phyloP scores from a whole-genome alignment of 2,329 filamentous ascomycete species.

The Sporothrix pseudoabietina region DNA sequence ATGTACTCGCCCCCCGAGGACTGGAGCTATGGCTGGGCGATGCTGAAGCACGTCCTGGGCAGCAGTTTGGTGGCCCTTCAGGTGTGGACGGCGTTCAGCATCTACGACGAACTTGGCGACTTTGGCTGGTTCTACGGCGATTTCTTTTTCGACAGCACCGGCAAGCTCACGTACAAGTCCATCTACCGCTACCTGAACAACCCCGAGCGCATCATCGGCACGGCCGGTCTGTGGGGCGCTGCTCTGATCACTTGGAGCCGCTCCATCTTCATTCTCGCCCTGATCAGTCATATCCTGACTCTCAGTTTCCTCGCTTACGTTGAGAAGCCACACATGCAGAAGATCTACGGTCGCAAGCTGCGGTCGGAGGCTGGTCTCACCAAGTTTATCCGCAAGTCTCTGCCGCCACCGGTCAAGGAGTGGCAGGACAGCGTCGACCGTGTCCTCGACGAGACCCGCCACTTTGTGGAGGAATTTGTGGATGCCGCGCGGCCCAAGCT shows the following conservation, averaged over 20 bases:
- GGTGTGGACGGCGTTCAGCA: constrained; percentile 87
- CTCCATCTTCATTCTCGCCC: constrained; percentile 81
- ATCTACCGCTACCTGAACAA: constrained; percentile 99
- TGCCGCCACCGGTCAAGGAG: constrained; percentile 80
- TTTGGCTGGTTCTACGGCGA: constrained; percentile 99
- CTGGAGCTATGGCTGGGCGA: constrained; percentile 82
- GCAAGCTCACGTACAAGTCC: constrained; percentile 90
- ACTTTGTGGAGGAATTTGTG: constrained; percentile 88
- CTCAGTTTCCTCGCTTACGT: constrained; percentile 89
- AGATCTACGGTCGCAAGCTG: constrained; percentile 84
- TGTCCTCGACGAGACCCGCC: constrained; percentile 80
- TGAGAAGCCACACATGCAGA: constrained; percentile 97
- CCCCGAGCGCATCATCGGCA: constrained; percentile 88
- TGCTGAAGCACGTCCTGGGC: constrained; percentile 86
- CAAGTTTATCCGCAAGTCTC: constrained; percentile 82
- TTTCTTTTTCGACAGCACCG: constrained; percentile 91
- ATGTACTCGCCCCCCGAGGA: constrained; percentile 86
- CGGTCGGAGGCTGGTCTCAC: constrained; percentile 87
- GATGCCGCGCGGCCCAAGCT: constrained; percentile 84
- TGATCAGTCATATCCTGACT: constrained; percentile 82
- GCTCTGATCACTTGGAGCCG: constrained; percentile 91
- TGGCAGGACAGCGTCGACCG: constrained; percentile 86
- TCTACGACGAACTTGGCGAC: constrained; percentile 93
- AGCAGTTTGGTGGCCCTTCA: constrained; percentile 80
- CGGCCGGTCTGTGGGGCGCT: constrained; percentile 93